Base-by-base conservation (phyloP, 768 basidiomycete species). In the Suillus subluteus region DNA sequence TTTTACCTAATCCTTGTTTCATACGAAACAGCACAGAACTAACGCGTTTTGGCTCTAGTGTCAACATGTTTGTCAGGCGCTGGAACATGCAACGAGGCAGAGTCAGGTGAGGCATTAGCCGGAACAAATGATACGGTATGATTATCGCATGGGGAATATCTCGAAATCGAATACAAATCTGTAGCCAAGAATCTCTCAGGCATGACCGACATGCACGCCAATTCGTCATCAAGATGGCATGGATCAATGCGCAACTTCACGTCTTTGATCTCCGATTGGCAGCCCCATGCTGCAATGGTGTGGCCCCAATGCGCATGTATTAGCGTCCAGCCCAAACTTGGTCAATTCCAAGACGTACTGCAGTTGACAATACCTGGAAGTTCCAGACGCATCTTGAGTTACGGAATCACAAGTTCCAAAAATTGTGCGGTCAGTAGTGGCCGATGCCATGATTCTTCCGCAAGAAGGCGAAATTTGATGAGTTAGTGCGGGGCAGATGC, bases 331-430 rank as follows among this genome's bases (percentile, higher is more conserved):
- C 30, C 59, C 21, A 61, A 32, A 43, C 58, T 30, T 30, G 40
- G 58, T 30, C 58, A 41, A 41, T 41, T 23, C 18, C 58, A 59
- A 9, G 6, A 59, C 58, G 18, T 21, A 61, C 30, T 54, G 52
- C 23, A n/a, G 40, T 61, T 61, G 58, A 26, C 23, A 30, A 62
- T 67, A 63, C 48, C 68, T 62, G 58, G 64, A 52, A 68, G 65
- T 40, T 44, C 41, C 56, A 70, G 63, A 65, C 63, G 74, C 58
- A 70, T 70, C 66, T 61, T 61, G 43, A 11, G 62, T 68, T 65
- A 54, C 65, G 66, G 48, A 68, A 72, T 64, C 61, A 66, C 62
- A 64, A 65, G 41, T 35, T 73, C 66, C 58, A 55, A 68, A 61
- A 32, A 72, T 65, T 68, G 68, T 62, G 69, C 38, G 58, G 65